Evolutionary conservation across 2,329 filamentous ascomycete genomes (phyloP), one percentile per base, ranked within the genome.

Genomic region (Clonostachys rosea): DNA sequence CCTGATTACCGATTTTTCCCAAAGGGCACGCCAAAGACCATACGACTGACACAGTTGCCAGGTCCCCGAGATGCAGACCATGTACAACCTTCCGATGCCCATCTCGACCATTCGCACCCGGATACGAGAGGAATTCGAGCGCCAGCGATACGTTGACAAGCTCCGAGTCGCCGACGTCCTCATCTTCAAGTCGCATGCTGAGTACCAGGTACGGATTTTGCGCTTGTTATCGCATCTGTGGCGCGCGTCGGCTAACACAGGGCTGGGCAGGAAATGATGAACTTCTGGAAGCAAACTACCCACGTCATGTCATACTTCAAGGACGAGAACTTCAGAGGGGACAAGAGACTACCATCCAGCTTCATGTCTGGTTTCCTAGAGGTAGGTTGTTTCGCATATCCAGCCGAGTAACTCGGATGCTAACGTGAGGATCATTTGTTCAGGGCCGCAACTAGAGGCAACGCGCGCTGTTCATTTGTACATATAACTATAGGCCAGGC

Each of bases 281-380:
- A 99, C 75, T 99, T 88, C 79, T 99, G 94, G 94, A 96, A 96
- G 73, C 94, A 99, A 72, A 79, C 91, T 52, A 88, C 88, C 54
- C 94, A 99, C 68, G 81, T 99, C 58, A 90, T 99, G 81, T 91
- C 94, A 60, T 99, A 96, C 72, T 99, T 97, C 79, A 84, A 91
- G 65, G 79, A 84, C 59, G 91, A 97, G 69, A 81, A 78, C 68
- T 81, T 81, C 65, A 73, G 89, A 83, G 76, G 89, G 83, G 67
- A 87, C 76, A 67, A 89, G 58, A 83, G 82, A 65, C 72, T 96
- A 70, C 92, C 92, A 37, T 83, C 83, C 60, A 94, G 82, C 75
- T 99, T 99, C 74, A 95, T 99, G 74, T 80, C 84, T 58, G 90
- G 90, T 44, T 99, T 99, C 76, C 76, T 99, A 61, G 90, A 97